These are phyloP conservation scores for Ambrosiella beaveri DNA, from an alignment of 2,329 filamentous ascomycete genomes.

Conservation along the genomic window DNA sequence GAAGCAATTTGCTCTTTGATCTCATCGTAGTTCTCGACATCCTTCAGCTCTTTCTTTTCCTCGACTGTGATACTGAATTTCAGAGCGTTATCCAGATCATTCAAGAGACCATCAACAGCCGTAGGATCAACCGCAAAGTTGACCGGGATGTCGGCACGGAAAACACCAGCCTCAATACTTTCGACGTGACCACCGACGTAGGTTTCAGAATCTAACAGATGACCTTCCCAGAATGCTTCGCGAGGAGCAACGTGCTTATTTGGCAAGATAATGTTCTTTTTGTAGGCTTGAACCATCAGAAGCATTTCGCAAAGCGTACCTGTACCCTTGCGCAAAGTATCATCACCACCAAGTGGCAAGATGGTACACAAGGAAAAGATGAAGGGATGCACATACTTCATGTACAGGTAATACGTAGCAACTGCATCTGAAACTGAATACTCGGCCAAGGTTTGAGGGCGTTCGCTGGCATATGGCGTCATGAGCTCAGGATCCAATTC, in stretches of 20 bases:
- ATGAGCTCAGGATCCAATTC: slow-evolving; percentile 95
- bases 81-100: slow-evolving; percentile 73
- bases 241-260: slow-evolving; percentile 89
- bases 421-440: slow-evolving; percentile 99
- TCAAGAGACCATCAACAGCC: slow-evolving; percentile 76
- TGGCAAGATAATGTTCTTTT: slow-evolving; percentile 77
- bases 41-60: slow-evolving; percentile 65
- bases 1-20: slow-evolving; percentile 68
- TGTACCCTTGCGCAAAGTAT: slow-evolving; percentile 85
- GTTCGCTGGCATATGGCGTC: slow-evolving; percentile 78
- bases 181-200: slow-evolving; percentile 98
- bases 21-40: slow-evolving; percentile 67
- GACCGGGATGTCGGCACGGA: slow-evolving; percentile 85
- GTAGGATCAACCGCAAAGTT: slow-evolving; percentile 81
- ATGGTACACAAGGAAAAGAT: slow-evolving; percentile 98
- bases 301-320: slow-evolving; percentile 99
- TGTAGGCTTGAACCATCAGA: slow-evolving; percentile 94
- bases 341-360: slow-evolving; percentile 79
- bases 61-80: slow-evolving; percentile 75
- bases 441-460: slow-evolving; percentile 85
- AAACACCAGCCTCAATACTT: slow-evolving; percentile 96
- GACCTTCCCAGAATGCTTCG: slow-evolving; percentile 92
- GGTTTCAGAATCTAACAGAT: slow-evolving; percentile 88
- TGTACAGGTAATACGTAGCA: slow-evolving; percentile 96
- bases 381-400: slow-evolving; percentile 99